Conservation (phyloP, 495 filamentous ascomycete genomes). For the Penicillium robsamsonii region DNA sequence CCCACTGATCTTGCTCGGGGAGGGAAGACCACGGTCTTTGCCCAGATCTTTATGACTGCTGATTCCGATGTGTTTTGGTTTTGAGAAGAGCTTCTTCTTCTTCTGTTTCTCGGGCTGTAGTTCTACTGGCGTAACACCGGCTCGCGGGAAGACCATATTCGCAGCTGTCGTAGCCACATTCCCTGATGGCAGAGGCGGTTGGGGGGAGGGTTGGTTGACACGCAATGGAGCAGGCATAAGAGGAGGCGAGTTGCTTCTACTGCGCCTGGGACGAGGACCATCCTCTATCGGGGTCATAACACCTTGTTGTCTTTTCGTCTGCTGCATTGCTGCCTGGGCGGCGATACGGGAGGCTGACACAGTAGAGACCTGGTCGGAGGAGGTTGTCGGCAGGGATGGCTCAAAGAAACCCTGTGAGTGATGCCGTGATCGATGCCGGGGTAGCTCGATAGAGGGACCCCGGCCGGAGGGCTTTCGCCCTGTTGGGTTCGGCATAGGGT, state of each 20-base stretch:
- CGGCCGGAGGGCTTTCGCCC: slow-evolving; percentile 42
- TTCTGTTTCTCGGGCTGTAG: slow-evolving; percentile 64
- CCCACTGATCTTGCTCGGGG: slow-evolving; percentile 71
- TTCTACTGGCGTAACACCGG: slow-evolving; percentile 53
- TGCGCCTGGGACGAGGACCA: slow-evolving; percentile 24
- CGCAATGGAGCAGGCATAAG: slow-evolving; percentile 26
- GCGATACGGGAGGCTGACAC: slow-evolving; percentile 82
- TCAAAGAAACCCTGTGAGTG: slow-evolving; percentile 90
- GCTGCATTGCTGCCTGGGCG: slow-evolving; percentile 85
- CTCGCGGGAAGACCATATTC: slow-evolving; percentile 79
- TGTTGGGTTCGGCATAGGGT: slow-evolving; percentile 41
- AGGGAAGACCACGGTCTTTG: slow-evolving; percentile 71
- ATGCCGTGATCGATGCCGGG: slow-evolving; percentile 52
- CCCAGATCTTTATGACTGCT: slow-evolving; percentile 64
- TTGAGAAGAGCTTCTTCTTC: slow-evolving; percentile 89
- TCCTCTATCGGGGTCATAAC: slow-evolving; percentile 49
- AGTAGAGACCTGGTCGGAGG: slow-evolving; percentile 46
- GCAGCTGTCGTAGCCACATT: slow-evolving; percentile 77
- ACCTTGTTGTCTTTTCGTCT: slow-evolving; percentile 72
- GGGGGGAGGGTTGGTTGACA: slow-evolving; percentile 38
- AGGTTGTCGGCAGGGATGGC: slow-evolving; percentile 73
- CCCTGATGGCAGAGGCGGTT: slow-evolving; percentile 55
- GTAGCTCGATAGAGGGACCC: slow-evolving; percentile 36
- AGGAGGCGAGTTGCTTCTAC: slow-evolving; percentile 49
- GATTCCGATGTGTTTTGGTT: slow-evolving; percentile 78